Evolutionary conservation across 2,329 filamentous ascomycete species (phyloP).

Genomic region (Penicillium aurantiogriseum): DNA sequence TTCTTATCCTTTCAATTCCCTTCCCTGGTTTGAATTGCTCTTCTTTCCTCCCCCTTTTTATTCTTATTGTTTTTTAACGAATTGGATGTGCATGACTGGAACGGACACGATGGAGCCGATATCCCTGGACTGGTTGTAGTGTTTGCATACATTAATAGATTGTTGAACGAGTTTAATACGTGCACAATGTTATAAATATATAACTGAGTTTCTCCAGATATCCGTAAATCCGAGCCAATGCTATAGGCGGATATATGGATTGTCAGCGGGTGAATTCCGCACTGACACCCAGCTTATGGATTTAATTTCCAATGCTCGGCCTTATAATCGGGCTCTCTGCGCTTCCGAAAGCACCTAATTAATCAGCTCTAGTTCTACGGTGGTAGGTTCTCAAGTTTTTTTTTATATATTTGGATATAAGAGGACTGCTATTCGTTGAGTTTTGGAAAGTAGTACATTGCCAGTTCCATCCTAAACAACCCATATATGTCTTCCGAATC

Average conservation of each 20-base stretch:
- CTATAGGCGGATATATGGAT: background rate
- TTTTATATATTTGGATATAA: background rate
- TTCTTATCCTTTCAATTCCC: background rate
- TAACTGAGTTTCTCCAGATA: background rate
- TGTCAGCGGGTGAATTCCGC: constrained; percentile 26
- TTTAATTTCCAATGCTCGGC: constrained; percentile 13
- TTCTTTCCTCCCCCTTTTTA: background rate
- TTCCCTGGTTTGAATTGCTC: background rate
- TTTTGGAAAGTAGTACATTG: background rate
- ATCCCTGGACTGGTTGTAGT: constrained; percentile 4
- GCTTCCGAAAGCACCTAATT: constrained; percentile 8
- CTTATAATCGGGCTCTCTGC: constrained; percentile 17
- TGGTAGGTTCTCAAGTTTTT: background rate
- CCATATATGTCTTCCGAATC: constrained; percentile 27
- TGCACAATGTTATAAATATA: background rate
- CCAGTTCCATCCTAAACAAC: background rate
- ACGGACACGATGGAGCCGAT: constrained; percentile 7
- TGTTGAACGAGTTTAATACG: background rate
- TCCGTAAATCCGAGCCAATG: constrained; percentile 12
- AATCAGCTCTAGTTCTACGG: background rate
- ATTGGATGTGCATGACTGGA: constrained; percentile 14
- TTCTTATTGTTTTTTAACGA: constrained; percentile 5
- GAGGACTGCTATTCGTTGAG: background rate
- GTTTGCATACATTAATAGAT: constrained; percentile 17
- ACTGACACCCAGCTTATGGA: constrained; percentile 19